Base-by-base conservation (phyloP, 108 stramenopile species). In the Schizochytrium sp. region DNA sequence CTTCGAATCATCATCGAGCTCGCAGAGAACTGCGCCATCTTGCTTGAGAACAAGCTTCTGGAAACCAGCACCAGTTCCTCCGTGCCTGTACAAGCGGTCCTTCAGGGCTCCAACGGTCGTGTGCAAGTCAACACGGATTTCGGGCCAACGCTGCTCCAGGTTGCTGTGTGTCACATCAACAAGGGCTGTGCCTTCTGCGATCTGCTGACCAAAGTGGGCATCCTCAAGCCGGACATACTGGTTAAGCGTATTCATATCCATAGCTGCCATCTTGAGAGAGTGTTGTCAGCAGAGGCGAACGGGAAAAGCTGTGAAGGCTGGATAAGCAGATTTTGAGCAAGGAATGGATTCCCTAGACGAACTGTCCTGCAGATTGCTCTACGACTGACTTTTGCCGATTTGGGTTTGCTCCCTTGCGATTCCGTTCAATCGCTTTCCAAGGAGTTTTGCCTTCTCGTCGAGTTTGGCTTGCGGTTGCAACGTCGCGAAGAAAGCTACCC, bases 101-200 rank as follows among this genome's bases (percentile, higher is more conserved):
- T 95, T 93, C 42, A 99, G 72, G 46, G 92, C 91, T 13, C 90
- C 94, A 58, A 98, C 87, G 40, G 96, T 96, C 73, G 96, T 95
- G 90, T 96, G 96, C 73, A 94, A 90, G 91, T 97, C 96, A 89
- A 99, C 97, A 38, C 97, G 97, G 59, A 98, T 94, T 93, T 99
- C 98, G 87, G 96, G 94, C 92, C 97, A 97, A 56, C 94, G 94
- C 90, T 97, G 97, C 17, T 93, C 57, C 49, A 99, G 92, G 90
- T 99, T 99, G 92, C 95, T 96, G 92, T 99, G 97, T 46, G 97
- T 96, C 49, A 98, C 91, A 90, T 96, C 96, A 61, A 99, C 72
- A 72, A 69, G 56, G 19, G 92, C 92, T 44, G 92, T 89, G 4
- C 90, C 93, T 28, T 92, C 69, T 4, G 93, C 93, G 57, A 98